These are phyloP conservation scores for Graphilbum sp. DNA, from an alignment of 2,329 filamentous ascomycete species.

Conservation along the genomic window DNA sequence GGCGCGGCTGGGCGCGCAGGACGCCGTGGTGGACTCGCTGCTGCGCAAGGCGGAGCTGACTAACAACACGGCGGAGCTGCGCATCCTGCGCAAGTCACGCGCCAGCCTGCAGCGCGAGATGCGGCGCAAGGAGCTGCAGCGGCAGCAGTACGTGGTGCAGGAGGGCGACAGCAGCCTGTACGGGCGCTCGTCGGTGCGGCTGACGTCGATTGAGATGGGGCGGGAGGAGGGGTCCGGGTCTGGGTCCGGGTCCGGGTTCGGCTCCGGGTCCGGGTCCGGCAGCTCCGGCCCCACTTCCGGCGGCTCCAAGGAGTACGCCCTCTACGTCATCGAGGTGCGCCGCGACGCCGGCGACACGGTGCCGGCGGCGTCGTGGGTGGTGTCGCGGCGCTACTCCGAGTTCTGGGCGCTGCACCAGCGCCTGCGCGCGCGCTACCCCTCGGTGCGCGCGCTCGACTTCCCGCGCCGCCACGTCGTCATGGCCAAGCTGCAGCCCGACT, in stretches of 20 bases:
- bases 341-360: conserved; percentile 86
- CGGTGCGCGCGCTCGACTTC: conserved; percentile 80
- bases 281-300: too few relatives aligned
- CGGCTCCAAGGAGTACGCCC: conserved; percentile 73
- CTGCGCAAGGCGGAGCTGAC: conserved; percentile 91
- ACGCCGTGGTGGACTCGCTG: conserved; percentile 79
- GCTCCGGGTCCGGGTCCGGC: too few relatives aligned
- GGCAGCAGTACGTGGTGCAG: conserved; percentile 92
- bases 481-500: conserved; percentile 93
- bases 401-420: conserved; percentile 92
- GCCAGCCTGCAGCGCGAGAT: conserved; percentile 87
- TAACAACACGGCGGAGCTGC: conserved; percentile 85
- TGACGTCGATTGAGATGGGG: conserved; percentile 85
- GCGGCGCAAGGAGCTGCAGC: conserved; percentile 81
- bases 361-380: conserved; percentile 86
- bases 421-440: conserved; percentile 68
- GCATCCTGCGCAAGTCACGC: conserved; percentile 86
- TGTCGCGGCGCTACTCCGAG: conserved; percentile 89
- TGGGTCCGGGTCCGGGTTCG: too few relatives aligned
- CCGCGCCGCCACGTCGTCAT: conserved; percentile 83
- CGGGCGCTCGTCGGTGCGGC: conserved; percentile 74
- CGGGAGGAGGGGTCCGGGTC: conserved; percentile 35
- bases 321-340: conserved; percentile 86
- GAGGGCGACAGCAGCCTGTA: conserved; percentile 97
- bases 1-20: conserved; percentile 72